These are phyloP conservation scores for Pseudodiploospora longispora DNA, from an alignment of 2,329 filamentous ascomycete species.

Conservation along the genomic window DNA sequence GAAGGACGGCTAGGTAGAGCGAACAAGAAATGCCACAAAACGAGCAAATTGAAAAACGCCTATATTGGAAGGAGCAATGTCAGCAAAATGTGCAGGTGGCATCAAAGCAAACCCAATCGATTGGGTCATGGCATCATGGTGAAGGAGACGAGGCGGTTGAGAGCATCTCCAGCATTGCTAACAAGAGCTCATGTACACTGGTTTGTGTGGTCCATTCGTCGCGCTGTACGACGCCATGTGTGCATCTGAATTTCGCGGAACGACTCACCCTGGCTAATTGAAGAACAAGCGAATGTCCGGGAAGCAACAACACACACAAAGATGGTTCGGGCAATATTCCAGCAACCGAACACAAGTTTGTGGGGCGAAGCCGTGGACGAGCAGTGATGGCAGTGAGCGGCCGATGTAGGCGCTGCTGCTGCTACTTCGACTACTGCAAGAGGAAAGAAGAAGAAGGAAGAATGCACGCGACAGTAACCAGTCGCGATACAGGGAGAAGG, in stretches of 20 bases:
- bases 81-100: conserved; percentile 1
- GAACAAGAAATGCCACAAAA: not conserved
- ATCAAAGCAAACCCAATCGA: too few relatives aligned
- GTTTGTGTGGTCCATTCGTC: too few relatives aligned
- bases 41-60: too few relatives aligned
- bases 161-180: too few relatives aligned
- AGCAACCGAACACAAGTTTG: conserved; percentile 25
- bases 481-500: too few relatives aligned
- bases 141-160: too few relatives aligned
- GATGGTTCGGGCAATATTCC: conserved; percentile 30
- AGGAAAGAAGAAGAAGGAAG: not conserved
- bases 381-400: not conserved
- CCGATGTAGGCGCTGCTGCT: not conserved
- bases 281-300: conserved; percentile 1
- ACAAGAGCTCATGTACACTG: too few relatives aligned
- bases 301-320: conserved; percentile 9
- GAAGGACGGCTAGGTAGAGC: not conserved
- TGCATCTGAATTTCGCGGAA: not conserved
- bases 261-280: too few relatives aligned
- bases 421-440: not conserved
- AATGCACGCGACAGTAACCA: too few relatives aligned
- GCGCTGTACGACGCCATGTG: too few relatives aligned
- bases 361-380: conserved; percentile 9
- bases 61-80: conserved; percentile 7
- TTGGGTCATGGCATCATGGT: too few relatives aligned